Conservation (phyloP, 2,329 filamentous ascomycete species). For the Septoria linicola region DNA sequence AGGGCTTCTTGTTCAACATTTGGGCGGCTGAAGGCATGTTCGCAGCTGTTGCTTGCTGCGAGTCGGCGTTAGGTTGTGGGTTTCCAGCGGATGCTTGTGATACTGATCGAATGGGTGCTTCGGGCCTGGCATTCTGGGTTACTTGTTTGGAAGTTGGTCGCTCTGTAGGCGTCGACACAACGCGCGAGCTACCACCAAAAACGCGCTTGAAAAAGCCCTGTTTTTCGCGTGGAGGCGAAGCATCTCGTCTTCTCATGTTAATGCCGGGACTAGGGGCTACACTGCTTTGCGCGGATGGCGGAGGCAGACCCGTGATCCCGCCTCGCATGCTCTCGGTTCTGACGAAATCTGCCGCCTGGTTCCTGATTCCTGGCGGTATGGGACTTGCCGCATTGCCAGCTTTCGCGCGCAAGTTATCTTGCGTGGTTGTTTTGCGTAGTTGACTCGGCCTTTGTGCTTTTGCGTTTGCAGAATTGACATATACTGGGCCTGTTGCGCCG, state of each 20-base stretch:
- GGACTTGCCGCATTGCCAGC: conserved; percentile 24
- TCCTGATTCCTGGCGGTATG: conserved; percentile 44
- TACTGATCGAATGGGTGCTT: conserved; percentile 18
- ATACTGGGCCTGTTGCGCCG: conserved; percentile 37
- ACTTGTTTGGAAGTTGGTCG: conserved; percentile 23
- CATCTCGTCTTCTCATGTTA: conserved; percentile 37
- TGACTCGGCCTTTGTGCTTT: conserved; percentile 26
- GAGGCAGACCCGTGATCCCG: conserved; percentile 38
- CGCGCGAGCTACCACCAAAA: conserved; percentile 58
- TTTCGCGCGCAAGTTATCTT: conserved; percentile 33
- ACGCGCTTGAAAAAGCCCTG: conserved; percentile 91
- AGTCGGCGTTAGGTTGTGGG: conserved; percentile 13
- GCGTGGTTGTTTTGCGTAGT: conserved; percentile 36
- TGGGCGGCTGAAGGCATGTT: conserved; percentile 22
- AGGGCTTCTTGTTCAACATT: conserved; percentile 81
- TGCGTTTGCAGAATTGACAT: conserved; percentile 31
- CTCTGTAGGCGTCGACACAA: conserved; percentile 26
- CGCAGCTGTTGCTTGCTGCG: conserved; percentile 15
- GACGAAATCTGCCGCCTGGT: conserved; percentile 51
- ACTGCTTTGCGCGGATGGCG: conserved; percentile 50
- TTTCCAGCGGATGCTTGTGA: conserved; percentile 24
- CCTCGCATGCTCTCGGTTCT: conserved; percentile 45
- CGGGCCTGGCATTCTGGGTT: conserved; percentile 16
- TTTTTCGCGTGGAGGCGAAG: conserved; percentile 48
- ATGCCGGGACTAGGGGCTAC: conserved; percentile 52